These are phyloP conservation scores for Cladosporium sp. DNA, from an alignment of 2,329 filamentous ascomycete genomes.

Conservation along the genomic window DNA sequence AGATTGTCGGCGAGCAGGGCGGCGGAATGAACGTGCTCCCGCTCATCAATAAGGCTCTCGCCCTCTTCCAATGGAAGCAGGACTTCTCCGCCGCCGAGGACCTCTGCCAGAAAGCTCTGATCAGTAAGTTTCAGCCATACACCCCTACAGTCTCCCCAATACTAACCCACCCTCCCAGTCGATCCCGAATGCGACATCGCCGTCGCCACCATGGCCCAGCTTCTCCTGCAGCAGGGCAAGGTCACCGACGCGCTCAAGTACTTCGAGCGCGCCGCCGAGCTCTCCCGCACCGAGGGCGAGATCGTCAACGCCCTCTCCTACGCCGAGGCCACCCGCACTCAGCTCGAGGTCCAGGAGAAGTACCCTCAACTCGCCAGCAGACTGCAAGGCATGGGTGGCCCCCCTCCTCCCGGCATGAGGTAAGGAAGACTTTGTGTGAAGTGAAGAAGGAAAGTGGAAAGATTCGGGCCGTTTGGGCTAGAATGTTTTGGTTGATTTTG, in stretches of 20 bases:
- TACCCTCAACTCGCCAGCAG: conserved; percentile 48
- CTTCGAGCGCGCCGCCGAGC: conserved; percentile 93
- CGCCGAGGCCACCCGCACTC: conserved; percentile 92
- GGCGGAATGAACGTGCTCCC: conserved; percentile 97
- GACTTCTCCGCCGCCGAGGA: conserved; percentile 94
- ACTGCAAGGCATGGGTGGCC: conserved; percentile 43
- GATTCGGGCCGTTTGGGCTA: too few relatives aligned
- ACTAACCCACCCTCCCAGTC: conserved; percentile 52
- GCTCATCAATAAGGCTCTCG: conserved; percentile 96
- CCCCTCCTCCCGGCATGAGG: conserved; percentile 5
- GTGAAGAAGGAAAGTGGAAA: too few relatives aligned
- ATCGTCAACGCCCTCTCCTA: conserved; percentile 96
- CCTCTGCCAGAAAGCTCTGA: conserved; percentile 93
- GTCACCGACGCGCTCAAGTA: conserved; percentile 92
- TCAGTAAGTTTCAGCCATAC: conserved; percentile 63
- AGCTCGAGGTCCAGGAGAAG: conserved; percentile 67
- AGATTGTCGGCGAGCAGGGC: conserved; percentile 65
- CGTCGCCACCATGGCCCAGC: conserved; percentile 96
- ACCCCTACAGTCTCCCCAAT: not conserved
- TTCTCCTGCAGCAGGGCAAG: conserved; percentile 96
- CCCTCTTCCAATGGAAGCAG: conserved; percentile 97
- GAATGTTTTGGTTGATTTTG: too few relatives aligned
- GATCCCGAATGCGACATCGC: conserved; percentile 99
- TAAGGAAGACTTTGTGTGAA: too few relatives aligned
- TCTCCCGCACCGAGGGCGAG: conserved; percentile 90